These are phyloP conservation scores for Cryptococcus maquisensis DNA, from an alignment of 1,284 basidiomycete genomes.

Conservation along the genomic window DNA sequence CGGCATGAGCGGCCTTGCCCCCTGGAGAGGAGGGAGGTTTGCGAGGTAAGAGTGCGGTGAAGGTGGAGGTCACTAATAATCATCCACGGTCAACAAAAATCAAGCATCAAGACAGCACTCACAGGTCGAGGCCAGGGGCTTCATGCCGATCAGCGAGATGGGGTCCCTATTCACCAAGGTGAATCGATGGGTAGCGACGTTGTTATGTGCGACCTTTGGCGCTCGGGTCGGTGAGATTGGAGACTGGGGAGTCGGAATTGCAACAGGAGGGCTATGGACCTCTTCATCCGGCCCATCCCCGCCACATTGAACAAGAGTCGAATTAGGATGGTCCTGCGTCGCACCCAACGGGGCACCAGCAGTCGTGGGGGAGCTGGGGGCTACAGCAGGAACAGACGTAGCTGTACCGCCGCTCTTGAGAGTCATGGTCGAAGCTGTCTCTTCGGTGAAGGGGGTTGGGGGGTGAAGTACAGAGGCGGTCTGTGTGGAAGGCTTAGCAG, in stretches of 20 bases:
- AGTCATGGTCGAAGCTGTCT: slow-evolving; percentile 8
- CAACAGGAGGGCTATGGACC: too few relatives aligned
- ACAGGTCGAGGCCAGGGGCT: slow-evolving; percentile 30
- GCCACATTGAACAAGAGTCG: too few relatives aligned
- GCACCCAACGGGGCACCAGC: too few relatives aligned
- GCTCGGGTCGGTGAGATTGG: too few relatives aligned
- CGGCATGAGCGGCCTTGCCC: slow-evolving; percentile 34
- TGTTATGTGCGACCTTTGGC: slow-evolving; percentile 34
- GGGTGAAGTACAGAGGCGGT: not conserved
- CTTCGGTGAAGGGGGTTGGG: slow-evolving; percentile 1
- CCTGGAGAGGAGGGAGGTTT: slow-evolving; percentile 51
- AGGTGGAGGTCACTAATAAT: slow-evolving; percentile 22
- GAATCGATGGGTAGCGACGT: slow-evolving; percentile 64
- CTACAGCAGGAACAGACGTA: too few relatives aligned
- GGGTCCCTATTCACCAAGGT: slow-evolving; percentile 62
- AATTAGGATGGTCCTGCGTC: too few relatives aligned
- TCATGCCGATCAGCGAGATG: slow-evolving; percentile 60
- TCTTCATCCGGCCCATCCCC: too few relatives aligned
- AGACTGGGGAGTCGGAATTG: too few relatives aligned
- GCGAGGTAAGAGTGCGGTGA: slow-evolving; percentile 59
- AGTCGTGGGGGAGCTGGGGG: too few relatives aligned
- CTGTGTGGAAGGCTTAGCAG: not conserved
- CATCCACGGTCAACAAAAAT: not conserved
- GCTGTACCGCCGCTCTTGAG: slow-evolving; percentile 5
- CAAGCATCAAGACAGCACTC: slow-evolving; percentile 6